Conservation (phyloP, 2,329 filamentous ascomycete species). For the Blastomyces silverae region DNA sequence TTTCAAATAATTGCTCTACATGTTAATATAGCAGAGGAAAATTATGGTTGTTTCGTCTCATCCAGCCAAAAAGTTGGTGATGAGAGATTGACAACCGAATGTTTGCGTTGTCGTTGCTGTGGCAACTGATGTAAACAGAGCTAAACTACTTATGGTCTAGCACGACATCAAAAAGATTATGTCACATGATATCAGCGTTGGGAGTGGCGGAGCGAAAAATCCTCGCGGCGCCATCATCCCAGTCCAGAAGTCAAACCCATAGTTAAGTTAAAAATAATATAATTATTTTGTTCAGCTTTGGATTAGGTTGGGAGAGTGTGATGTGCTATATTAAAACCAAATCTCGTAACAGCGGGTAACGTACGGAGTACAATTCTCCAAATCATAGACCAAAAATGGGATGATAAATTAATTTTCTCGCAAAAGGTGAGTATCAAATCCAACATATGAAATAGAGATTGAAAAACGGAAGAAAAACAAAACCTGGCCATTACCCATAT, state of each 20-base stretch:
- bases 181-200: too few species aligned
- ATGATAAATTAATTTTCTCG: not conserved
- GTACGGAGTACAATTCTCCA: too few species aligned
- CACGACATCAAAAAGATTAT: too few species aligned
- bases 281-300: too few species aligned
- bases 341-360: too few species aligned
- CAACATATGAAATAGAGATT: not conserved
- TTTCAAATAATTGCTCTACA: not conserved
- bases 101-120: constrained; percentile 23
- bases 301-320: too few species aligned
- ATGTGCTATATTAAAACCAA: too few species aligned
- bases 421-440: not conserved
- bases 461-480: not conserved
- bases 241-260: too few species aligned
- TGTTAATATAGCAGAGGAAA: not conserved
- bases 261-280: too few species aligned
- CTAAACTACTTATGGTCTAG: constrained; percentile 24
- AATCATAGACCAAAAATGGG: too few species aligned
- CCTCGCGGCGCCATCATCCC: too few species aligned
- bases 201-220: too few species aligned
- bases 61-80: not conserved
- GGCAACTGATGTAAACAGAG: constrained; percentile 29
- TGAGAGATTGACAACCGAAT: not conserved
- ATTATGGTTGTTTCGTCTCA: not conserved
- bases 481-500: not conserved